Base-by-base conservation (phyloP, 2,329 filamentous ascomycete genomes). In the Aspergillus brunneoviolaceus region DNA sequence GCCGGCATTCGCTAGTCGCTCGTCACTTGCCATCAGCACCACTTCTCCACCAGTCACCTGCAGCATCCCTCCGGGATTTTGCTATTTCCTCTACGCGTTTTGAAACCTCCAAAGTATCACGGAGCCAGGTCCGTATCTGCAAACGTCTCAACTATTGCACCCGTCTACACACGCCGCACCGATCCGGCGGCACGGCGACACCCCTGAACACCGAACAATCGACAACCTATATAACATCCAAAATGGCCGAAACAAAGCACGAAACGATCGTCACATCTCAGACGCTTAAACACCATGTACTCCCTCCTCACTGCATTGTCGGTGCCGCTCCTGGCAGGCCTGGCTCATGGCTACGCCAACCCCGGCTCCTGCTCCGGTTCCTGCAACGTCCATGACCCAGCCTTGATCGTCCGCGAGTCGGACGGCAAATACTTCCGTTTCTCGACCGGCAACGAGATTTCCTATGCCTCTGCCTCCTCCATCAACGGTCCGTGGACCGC, bases 371-470 rank as follows among this genome's bases (percentile, higher is more conserved):
- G 72, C 56, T 71, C 71, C 1, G 73, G 73, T 2, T 60, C 63
- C 7, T 75, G 73, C 57, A 69, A 68, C 27, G 67, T 74, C 6
- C 81, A 84, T 61, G 82, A 84, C 60, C 82, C 82, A 0, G 70
- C 77, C 1, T 63, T 84, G 45, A 80, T 84, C 63, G 76, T 74
- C 5, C 77, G 81, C 60, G 69, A 71, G 29, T 74, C 75, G 1
- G 82, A 84, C 65, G 78, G 80, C 16, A 80, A 65, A 0, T 85
- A 84, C 68, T 84, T 79, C 67, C 80, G 81, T 10, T 84, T 84
- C 66, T 81, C 81, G 0, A 84, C 82, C 0, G 80, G 80, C 23
- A 78, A 79, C 25, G 75, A 78, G 54, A 81, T 85, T 33, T 75
- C 79, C 1, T 79, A 83, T 50, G 78, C 81, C 51, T 80, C 76